Evolutionary conservation across 306 rosid species (phyloP).

Genomic region (Acmispon strigosus): DNA sequence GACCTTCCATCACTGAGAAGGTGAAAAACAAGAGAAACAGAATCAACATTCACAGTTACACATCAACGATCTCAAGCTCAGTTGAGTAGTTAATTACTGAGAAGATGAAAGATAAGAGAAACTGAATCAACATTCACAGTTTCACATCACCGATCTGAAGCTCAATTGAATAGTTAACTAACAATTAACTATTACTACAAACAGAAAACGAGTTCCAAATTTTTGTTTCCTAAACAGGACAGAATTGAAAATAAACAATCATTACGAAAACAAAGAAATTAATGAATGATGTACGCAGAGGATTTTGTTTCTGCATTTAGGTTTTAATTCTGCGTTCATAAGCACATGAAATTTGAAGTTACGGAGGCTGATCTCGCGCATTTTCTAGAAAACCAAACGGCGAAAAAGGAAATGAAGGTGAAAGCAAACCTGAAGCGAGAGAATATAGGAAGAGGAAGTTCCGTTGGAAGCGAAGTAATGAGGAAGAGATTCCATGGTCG

Average conservation of each 20-base stretch:
- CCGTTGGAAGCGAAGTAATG: constrained; percentile 64
- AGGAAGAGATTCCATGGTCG: constrained; percentile 67
- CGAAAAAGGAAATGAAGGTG: background rate
- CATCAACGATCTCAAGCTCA: constrained; percentile 18
- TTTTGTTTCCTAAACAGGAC: constrained; percentile 4
- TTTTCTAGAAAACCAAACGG: constrained; percentile 31
- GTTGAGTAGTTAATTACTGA: constrained; percentile 37
- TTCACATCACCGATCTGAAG: constrained; percentile 22
- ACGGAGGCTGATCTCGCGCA: background rate
- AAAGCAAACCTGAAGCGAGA: constrained; percentile 66
- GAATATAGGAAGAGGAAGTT: constrained; percentile 61
- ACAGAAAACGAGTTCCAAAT: background rate
- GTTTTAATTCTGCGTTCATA: background rate
- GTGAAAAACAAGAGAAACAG: background rate
- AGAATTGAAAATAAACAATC: background rate
- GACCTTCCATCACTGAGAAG: constrained; percentile 69
- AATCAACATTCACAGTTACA: constrained; percentile 24
- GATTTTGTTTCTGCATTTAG: background rate
- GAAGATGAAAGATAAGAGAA: background rate
- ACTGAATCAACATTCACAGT: constrained; percentile 20
- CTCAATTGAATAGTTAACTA: constrained; percentile 2
- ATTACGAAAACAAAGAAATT: background rate
- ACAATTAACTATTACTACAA: background rate
- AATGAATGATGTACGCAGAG: background rate
- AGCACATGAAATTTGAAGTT: background rate